Evolutionary conservation across 306 rosid species (phyloP), one percentile per base, ranked within the genome.

Genomic region (Vicia sativa): DNA sequence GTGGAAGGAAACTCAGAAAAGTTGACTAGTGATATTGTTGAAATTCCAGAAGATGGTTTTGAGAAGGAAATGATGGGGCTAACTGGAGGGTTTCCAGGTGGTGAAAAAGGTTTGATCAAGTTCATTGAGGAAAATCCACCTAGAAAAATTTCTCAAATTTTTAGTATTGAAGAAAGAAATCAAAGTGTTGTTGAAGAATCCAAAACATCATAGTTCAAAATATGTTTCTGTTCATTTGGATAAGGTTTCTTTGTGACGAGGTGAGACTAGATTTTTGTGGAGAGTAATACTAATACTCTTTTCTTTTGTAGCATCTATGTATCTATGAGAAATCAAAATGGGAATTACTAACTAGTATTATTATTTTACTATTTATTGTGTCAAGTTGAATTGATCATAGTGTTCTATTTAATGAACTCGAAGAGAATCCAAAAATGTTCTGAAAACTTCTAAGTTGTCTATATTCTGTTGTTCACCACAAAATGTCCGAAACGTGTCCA

Each of bases 71-170:
- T 93, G 84, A 85, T 90, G 96, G 99, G 97, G 25, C 68, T 90
- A 43, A 93, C 97, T 0, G 97, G 98, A 5, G 98, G 98, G 26
- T 93, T 93, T 62, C 98, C 97, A 1, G 98, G 97, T 10, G 98
- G 98, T 9, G 98, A 93, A 59, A 88, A 79, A 65, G 98, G 98
- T 18, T 76, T 93, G 82, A 1, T 16, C 14, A 77, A 66, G 65
- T 93, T 93, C 81, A 80, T 93, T 14, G 79, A 91, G 39, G 79
- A 87, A 64, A 92, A 92, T 64, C 93, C 96, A 9, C 95, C 95
- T 21, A 15, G 76, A 8, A 34, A 65, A 28, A 25, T 65, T 63
- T 23, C 46, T 70, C 3, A 6, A 41, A 2, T 62, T 37, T 21
- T 61, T 78, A 21, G 9, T 28, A 1, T 28, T 43, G 21, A 72